These are phyloP conservation scores for Chlamydomonas reinhardtii DNA, from an alignment of 163 green algal species.

Conservation along the genomic window DNA sequence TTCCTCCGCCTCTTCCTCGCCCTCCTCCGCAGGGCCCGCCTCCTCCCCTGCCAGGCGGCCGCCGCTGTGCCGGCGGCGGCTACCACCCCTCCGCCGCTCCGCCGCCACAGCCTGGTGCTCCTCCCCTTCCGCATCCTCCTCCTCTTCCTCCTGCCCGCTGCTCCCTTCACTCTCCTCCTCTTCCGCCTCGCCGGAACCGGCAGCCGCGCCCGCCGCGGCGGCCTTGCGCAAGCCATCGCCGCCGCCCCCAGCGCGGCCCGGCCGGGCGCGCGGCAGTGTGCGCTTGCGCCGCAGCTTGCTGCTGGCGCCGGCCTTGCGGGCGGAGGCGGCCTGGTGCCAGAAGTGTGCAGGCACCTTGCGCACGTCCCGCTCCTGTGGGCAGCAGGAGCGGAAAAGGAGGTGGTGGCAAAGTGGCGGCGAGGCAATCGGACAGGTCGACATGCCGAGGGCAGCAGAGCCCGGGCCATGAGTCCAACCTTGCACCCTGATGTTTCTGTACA, in stretches of 20 bases:
- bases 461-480: too few relatives aligned
- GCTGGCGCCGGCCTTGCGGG: background rate
- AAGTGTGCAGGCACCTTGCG: slow-evolving; percentile 50
- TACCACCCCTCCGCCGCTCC: background rate
- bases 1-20: background rate
- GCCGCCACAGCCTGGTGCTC: background rate
- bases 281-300: slow-evolving; percentile 18
- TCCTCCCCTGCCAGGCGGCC: background rate
- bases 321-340: slow-evolving; percentile 50
- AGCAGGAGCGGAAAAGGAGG: background rate
- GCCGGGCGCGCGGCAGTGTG: slow-evolving; percentile 52
- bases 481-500: too few relatives aligned
- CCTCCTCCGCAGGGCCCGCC: background rate
- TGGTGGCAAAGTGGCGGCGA: too few relatives aligned
- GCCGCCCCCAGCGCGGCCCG: background rate
- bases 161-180: background rate
- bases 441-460: too few relatives aligned
- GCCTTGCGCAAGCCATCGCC: background rate
- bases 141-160: background rate
- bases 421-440: too few relatives aligned
- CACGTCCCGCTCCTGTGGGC: slow-evolving; percentile 50
- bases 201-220: background rate
- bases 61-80: background rate
- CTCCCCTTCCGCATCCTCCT: slow-evolving; percentile 1
- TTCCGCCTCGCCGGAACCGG: background rate